Conservation (phyloP, 306 rosid species). For the Begonia loranthoides region DNA sequence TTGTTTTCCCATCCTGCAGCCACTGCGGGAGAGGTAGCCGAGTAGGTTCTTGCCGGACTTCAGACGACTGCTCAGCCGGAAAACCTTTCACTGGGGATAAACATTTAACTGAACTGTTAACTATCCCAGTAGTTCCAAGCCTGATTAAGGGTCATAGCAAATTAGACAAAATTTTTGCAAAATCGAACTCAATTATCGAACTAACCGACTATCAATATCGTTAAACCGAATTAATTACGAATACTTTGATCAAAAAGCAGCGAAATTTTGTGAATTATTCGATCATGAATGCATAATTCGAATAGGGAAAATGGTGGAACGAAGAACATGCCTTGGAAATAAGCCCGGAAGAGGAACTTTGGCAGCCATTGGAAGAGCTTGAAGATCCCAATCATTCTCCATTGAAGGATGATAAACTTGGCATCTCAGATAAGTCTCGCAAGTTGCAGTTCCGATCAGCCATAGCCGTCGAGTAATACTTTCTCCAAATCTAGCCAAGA, state of each 20-base stretch:
- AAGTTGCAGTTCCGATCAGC: slow-evolving; percentile 90
- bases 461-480: slow-evolving; percentile 43
- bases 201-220: too few species aligned
- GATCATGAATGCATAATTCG: too few species aligned
- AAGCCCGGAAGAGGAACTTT: slow-evolving; percentile 51
- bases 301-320: too few species aligned
- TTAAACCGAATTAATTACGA: too few species aligned
- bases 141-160: slow-evolving; percentile 20
- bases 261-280: too few species aligned
- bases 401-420: slow-evolving; percentile 98
- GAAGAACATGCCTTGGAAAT: slow-evolving; percentile 50
- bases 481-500: slow-evolving; percentile 47
- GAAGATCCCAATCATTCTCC: slow-evolving; percentile 98
- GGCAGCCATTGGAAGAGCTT: slow-evolving; percentile 71
- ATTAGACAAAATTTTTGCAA: too few species aligned
- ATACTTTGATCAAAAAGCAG: too few species aligned
- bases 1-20: slow-evolving; percentile 68
- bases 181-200: too few species aligned
- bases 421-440: slow-evolving; percentile 95
- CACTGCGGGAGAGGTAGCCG: slow-evolving; percentile 61
- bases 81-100: slow-evolving; percentile 59
- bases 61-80: slow-evolving; percentile 35
- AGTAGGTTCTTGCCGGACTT: slow-evolving; percentile 32
- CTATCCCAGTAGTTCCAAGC: slow-evolving; percentile 71
- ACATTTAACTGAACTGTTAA: slow-evolving; percentile 62